Evolutionary conservation across 768 basidiomycete species (phyloP), one percentile per base, ranked within the genome.

Genomic region (Phlebiopsis flavidoalba): DNA sequence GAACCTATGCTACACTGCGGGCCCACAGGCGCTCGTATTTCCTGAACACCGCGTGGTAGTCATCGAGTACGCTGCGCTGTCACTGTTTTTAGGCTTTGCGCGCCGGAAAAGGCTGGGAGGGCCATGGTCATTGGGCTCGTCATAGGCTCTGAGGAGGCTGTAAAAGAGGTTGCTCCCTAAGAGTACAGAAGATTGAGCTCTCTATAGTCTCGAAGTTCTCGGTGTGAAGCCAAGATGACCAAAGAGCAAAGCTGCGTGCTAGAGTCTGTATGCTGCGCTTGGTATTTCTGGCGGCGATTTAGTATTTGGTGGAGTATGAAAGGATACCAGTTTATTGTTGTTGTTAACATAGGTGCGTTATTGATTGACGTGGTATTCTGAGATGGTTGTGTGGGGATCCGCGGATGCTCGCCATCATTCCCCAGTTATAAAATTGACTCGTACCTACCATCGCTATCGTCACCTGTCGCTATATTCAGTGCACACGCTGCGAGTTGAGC

Each of bases 271-370:
- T 75, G 83, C 98, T 74, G 97, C 97, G 3, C 75, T 98, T 53
- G 97, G 97, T 54, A 98, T 99, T 67, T 97, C 95, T 8, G 97
- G 97, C 17, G n/a, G 97, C 97, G 14, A 99, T 98, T 67, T 97
- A 99, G 76, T 97, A 99, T 77, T 79, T 98, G 58, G 97, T 97
- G 21, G 97, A n/a, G 97, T 8, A 99, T 98, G 97, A 99, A 99
- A 73, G 97, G 98, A 69, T 95, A 92, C 11, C 98, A 98, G 77
- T 79, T 98, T 64, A 99, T 99, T 63, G 96, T 97, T 35, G 97
- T 97, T 4, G 83, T 99, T 63, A 99, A 99, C 80, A 99, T n/a
- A 99, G 85, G 95, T 86, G 63, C 56, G 77, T 64, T 19, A 10
- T 31, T 31, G 26, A 31, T 31, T 6, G 26, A n/a, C 6, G 2